Conservation (phyloP, 352 stramenopile genomes). For the Pythium utonaiense region DNA sequence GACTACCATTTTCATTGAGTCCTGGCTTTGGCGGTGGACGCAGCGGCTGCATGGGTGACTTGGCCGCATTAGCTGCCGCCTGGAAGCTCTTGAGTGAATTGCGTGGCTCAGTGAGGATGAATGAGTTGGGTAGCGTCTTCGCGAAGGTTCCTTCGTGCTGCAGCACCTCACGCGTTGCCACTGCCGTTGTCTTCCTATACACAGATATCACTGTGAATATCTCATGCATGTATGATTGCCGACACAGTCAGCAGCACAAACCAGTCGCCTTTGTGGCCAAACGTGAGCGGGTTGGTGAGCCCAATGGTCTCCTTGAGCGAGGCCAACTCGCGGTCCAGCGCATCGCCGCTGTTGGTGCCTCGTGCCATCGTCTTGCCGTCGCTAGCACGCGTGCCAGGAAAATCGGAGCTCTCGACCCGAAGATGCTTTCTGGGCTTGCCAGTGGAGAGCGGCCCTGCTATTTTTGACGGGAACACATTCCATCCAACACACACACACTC, state of each 20-base stretch:
- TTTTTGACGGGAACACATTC: slow-evolving; percentile 15
- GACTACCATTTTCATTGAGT: slow-evolving; percentile 38
- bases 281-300: slow-evolving; percentile 78
- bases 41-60: slow-evolving; percentile 50
- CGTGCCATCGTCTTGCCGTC: slow-evolving; percentile 6
- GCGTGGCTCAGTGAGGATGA: slow-evolving; percentile 59
- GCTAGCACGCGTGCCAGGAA: background rate
- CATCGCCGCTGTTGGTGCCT: slow-evolving; percentile 28
- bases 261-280: slow-evolving; percentile 66
- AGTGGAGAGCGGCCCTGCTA: slow-evolving; percentile 1
- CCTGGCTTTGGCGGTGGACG: slow-evolving; percentile 29
- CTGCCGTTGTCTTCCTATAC: slow-evolving; percentile 48
- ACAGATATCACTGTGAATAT: background rate
- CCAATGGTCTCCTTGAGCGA: slow-evolving; percentile 67
- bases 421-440: background rate
- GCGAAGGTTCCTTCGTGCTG: slow-evolving; percentile 44
- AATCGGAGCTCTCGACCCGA: background rate
- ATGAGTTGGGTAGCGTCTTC: slow-evolving; percentile 54
- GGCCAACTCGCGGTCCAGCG: slow-evolving; percentile 63
- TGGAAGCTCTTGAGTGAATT: slow-evolving; percentile 44
- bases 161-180: slow-evolving; percentile 29
- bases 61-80: slow-evolving; percentile 43
- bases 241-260: slow-evolving; percentile 26
- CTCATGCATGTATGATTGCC: too few relatives aligned
- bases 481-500: background rate